A percentile compares a stretch with the other conserved stretches of the same genome.
Conservation (phyloP, 306 rosid species). For the Senna siamea region DNA sequence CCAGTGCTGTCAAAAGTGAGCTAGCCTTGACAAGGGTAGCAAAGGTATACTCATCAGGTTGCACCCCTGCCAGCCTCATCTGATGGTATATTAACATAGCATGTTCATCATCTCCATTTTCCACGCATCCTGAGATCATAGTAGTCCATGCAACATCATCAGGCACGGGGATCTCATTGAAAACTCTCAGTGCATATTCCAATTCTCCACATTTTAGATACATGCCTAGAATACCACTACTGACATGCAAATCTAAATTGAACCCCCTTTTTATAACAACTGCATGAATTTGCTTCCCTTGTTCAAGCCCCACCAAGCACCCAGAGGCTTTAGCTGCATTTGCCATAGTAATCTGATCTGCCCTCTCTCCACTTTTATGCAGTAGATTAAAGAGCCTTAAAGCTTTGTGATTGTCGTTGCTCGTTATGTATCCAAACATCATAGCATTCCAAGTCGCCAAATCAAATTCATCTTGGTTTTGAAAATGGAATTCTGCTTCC, state of each 20-base stretch:
- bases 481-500: conserved; percentile 65
- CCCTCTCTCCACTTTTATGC: conserved; percentile 53
- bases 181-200: conserved; percentile 56
- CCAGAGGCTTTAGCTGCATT: conserved; percentile 77
- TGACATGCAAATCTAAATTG: conserved; percentile 56
- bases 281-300: conserved; percentile 80
- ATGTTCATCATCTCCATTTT: conserved; percentile 72
- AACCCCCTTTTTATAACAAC: conserved; percentile 54
- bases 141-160: conserved; percentile 91
- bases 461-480: conserved; percentile 57
- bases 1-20: conserved; percentile 73
- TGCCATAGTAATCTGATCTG: conserved; percentile 67
- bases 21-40: conserved; percentile 78
- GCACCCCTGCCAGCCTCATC: conserved; percentile 72
- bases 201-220: conserved; percentile 84
- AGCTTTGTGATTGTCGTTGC: conserved; percentile 55
- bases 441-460: conserved; percentile 88
- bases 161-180: conserved; percentile 61
- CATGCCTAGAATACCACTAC: conserved; percentile 76
- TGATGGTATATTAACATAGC: conserved; percentile 66
- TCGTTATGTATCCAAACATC: conserved; percentile 67
- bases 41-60: conserved; percentile 80
- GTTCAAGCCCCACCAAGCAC: conserved; percentile 57
- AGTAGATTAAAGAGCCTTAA: conserved; percentile 56
- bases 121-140: conserved; percentile 79